These are phyloP conservation scores for Trichosporon coremiiforme DNA, from an alignment of 1,284 basidiomycete genomes.

Conservation along the genomic window DNA sequence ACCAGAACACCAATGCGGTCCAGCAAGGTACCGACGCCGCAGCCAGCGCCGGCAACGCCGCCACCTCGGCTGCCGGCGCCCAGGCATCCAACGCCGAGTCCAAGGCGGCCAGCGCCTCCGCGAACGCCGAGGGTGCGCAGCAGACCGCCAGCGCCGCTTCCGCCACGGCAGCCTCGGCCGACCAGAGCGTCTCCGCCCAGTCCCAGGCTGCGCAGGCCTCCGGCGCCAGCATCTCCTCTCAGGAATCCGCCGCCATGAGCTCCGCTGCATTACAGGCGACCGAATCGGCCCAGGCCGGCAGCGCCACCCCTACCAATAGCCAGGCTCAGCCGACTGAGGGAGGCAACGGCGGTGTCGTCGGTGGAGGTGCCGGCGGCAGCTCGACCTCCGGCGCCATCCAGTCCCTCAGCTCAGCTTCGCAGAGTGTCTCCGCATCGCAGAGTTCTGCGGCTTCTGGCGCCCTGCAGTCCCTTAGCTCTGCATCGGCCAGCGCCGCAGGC, in stretches of 20 bases:
- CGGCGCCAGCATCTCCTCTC: not conserved
- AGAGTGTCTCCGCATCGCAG: not conserved
- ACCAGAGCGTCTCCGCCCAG: not conserved
- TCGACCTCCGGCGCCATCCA: not conserved
- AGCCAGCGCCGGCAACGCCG: slow-evolving; percentile 2
- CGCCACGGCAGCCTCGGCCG: not conserved
- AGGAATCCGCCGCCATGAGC: not conserved
- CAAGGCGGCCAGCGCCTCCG: not conserved
- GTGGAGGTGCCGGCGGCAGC: not conserved
- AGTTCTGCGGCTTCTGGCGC: not conserved
- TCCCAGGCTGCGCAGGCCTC: not conserved
- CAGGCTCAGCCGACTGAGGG: not conserved
- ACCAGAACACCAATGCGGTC: slow-evolving; percentile 1
- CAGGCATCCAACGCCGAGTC: not conserved
- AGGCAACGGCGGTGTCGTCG: not conserved
- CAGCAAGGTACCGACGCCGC: slow-evolving; percentile 4
- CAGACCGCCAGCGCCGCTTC: not conserved
- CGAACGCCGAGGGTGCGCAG: not conserved
- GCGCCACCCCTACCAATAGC: not conserved
- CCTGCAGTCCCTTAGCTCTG: not conserved
- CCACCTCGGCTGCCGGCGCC: not conserved
- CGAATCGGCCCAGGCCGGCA: not conserved
- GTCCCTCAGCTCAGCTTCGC: not conserved
- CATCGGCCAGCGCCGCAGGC: slow-evolving; percentile 5
- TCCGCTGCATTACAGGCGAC: not conserved